phyloP scores from a whole-genome alignment of 768 basidiomycete genomes.

The Pleurotus platypus region DNA sequence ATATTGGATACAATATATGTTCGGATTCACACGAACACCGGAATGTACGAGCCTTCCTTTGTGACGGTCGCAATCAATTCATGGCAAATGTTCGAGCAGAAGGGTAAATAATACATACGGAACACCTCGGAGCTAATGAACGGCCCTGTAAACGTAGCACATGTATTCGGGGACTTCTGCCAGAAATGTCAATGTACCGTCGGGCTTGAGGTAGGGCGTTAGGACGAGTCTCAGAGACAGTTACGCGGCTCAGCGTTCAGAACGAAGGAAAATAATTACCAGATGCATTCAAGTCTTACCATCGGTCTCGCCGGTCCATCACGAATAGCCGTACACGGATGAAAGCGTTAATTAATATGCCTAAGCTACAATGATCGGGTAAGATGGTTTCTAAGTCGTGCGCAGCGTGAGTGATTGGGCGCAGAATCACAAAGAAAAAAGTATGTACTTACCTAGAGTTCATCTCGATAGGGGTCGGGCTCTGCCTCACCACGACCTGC shows the following conservation, averaged over 20 bases:
- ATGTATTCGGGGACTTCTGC: neutral
- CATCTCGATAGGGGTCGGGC: slow-evolving; percentile 4
- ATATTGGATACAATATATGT: neutral
- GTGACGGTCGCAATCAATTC: neutral
- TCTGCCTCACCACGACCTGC: neutral
- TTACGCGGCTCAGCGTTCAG: neutral
- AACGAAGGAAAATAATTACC: too few relatives aligned
- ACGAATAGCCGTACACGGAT: neutral
- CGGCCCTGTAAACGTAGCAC: too few relatives aligned
- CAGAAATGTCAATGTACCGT: neutral
- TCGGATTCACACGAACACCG: neutral
- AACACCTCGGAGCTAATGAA: neutral
- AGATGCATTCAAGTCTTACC: too few relatives aligned
- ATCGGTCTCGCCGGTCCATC: neutral
- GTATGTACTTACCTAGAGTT: slow-evolving; percentile 2
- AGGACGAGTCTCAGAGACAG: neutral
- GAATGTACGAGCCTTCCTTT: neutral
- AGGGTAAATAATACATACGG: neutral
- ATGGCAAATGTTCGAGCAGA: neutral
- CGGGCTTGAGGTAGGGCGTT: too few relatives aligned
- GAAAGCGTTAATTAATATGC: slow-evolving; percentile 1
- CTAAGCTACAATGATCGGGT: neutral
- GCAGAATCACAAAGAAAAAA: neutral
- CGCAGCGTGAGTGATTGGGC: neutral
- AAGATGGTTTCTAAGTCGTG: neutral